phyloP scores from a whole-genome alignment of 441 rosid genomes.

The Populus trichocarpa region DNA sequence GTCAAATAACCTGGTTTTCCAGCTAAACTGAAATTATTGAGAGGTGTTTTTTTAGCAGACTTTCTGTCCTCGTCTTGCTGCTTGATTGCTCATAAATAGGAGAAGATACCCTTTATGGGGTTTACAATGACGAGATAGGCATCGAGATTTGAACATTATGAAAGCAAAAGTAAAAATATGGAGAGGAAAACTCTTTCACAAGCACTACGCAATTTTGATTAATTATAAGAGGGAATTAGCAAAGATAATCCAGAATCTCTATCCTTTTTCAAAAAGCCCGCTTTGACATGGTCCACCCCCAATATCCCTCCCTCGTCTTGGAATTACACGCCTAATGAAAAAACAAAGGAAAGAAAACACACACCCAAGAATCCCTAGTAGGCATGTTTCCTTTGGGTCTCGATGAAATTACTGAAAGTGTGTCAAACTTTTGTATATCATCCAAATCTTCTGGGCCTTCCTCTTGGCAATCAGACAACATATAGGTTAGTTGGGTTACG shows the following conservation, averaged over 20 bases:
- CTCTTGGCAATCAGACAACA: background rate
- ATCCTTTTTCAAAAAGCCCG: conserved; percentile 8
- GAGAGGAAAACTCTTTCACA: conserved; percentile 4
- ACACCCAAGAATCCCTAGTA: background rate
- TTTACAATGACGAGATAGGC: background rate
- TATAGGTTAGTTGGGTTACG: conserved; percentile 2
- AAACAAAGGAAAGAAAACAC: background rate
- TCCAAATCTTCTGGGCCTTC: background rate
- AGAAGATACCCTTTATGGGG: background rate
- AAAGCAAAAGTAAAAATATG: conserved; percentile 1
- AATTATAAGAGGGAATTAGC: conserved; percentile 9
- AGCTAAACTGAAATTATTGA: conserved; percentile 2
- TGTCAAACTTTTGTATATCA: background rate
- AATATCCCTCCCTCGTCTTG: background rate
- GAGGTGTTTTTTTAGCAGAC: background rate
- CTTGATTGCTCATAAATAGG: background rate
- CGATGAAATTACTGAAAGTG: background rate
- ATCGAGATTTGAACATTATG: background rate
- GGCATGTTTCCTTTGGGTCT: background rate
- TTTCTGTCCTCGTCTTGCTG: conserved; percentile 6
- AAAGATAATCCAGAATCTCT: conserved; percentile 18
- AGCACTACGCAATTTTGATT: conserved; percentile 8
- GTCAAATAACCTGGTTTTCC: conserved; percentile 19
- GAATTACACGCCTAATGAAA: background rate
- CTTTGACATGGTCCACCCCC: conserved; percentile 19